Conservation (phyloP, 2,329 filamentous ascomycete genomes). For the Pyrenophora teres region DNA sequence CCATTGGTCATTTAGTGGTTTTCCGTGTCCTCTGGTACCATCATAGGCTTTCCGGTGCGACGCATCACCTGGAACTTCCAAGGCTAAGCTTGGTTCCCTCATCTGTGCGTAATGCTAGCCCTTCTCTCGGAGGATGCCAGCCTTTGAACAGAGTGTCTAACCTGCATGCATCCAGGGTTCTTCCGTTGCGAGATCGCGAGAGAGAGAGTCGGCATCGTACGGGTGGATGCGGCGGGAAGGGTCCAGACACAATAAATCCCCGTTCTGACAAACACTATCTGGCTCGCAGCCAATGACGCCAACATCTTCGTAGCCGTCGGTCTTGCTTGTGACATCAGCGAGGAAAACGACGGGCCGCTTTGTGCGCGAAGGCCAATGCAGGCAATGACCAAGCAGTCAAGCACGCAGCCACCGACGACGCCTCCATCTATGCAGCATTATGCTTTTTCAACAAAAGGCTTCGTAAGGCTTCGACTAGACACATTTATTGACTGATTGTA, state of each 20-base stretch:
- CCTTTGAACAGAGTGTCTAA: background rate
- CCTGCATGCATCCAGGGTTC: background rate
- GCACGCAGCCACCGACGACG: background rate
- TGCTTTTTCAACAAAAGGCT: background rate
- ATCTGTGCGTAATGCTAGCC: conserved; percentile 11
- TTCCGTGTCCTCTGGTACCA: conserved; percentile 6
- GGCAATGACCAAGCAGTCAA: conserved; percentile 1
- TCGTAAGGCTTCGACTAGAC: conserved; percentile 11
- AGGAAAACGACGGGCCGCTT: background rate
- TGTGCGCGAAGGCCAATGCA: background rate
- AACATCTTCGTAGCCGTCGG: background rate
- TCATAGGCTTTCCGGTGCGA: conserved; percentile 6
- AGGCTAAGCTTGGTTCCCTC: conserved; percentile 16
- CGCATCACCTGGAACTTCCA: conserved; percentile 2
- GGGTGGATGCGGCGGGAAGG: background rate
- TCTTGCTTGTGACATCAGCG: background rate
- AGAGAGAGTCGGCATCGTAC: conserved; percentile 1
- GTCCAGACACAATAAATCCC: background rate
- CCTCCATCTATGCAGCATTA: background rate
- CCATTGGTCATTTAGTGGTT: background rate
- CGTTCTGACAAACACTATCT: background rate
- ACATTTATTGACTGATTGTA: conserved; percentile 3
- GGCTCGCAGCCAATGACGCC: background rate
- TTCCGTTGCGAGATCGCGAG: background rate
- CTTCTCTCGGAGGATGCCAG: background rate